Evolutionary conservation across 2,329 filamentous ascomycete genomes (phyloP), one percentile per base, ranked within the genome.

Genomic region (Neonectria coccinea): DNA sequence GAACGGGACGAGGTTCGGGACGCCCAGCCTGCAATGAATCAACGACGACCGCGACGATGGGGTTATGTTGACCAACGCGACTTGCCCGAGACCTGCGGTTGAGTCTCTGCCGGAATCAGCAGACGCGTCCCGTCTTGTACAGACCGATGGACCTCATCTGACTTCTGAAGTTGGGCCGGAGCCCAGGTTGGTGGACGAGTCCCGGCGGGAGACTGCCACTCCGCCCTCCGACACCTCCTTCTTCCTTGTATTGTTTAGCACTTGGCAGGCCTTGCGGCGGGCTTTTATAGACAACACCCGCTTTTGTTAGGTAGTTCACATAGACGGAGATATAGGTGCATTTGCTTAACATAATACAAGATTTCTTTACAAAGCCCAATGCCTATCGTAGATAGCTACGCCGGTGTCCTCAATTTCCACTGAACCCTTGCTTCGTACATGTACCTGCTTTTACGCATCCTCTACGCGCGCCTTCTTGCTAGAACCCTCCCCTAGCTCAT

Each of bases 381-480:
- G 31, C 56, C 42, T 53, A 25, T 25, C 25, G 25, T 25, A 52
- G 53, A 29, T 54, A 48, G 56, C 27, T 65, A 67, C 69, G 59
- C 69, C 67, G 36, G 65, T 55, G 44, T 51, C 29, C 22, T 63
- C 50, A 68, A 68, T 67, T 64, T 18, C 64, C 50, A 45, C 48
- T 50, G 53, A 20, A 52, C 29, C 45, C 22, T 61, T 57, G 33
- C 60, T 52, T 50, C 39, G 50, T 22, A n/a, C 33, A 42, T 59
- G n/a, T 20, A 45, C 44, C 14, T 47, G 25, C 45, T 36, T 27
- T 69, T 66, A 79, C 14, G 67, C 73, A 44, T 75, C 76, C 59
- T 81, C 79, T 14, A 82, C 73, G 39, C 81, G 81, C 14, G 77
- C 77, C 77, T 82, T 86, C 78, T 88, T 88, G 66, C 72, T 81